Evolutionary conservation across 2,329 filamentous ascomycete species (phyloP), one percentile per base, ranked within the genome.

Genomic region (Hymenoscyphus fraxineus): DNA sequence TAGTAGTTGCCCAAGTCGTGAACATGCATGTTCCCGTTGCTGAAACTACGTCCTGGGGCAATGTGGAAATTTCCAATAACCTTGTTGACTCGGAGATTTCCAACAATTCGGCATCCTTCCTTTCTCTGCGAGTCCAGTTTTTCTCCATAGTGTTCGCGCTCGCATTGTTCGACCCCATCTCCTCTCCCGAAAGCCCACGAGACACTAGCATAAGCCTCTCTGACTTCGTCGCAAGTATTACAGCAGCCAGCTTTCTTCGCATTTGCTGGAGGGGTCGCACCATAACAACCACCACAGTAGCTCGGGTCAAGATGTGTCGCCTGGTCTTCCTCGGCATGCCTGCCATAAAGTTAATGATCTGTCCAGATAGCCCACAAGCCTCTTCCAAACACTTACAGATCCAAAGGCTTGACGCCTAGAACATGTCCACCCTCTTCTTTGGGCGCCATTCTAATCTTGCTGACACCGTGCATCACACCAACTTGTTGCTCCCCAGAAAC

Each of bases 11-110:
- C 93, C 68, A 99, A 82, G 75, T 99, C 96, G 80, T 99, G 95
- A 22, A 97, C 92, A 79, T 99, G 95, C 86, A 98, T 90, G 80
- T 97, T 96, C 70, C 92, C 93, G 74, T 91, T 96, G 78, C 90
- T 96, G 84, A 98, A 98, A 77, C 90, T 94, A 78, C 94, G 92
- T 72, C 95, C 95, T 1, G 95, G 95, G 0, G 96, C 95, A 72
- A 99, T 90, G 78, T 99, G 95, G 84, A 99, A 99, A 81, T 99
- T 99, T 64, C 95, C 95, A 62, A 99, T 85, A 32, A 99, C 95
- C 80, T 99, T 99, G 84, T 99, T 99, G 70, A 99, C 96, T 58
- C 92, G 91, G 71, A 99, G 85, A 47, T 87, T 87, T 65, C 95
- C 95, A 77, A 97, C 93, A 69, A 99, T 90, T 60, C 95, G 91